Conservation (phyloP, 2,329 filamentous ascomycete species). For the Ascosphaera apis region DNA sequence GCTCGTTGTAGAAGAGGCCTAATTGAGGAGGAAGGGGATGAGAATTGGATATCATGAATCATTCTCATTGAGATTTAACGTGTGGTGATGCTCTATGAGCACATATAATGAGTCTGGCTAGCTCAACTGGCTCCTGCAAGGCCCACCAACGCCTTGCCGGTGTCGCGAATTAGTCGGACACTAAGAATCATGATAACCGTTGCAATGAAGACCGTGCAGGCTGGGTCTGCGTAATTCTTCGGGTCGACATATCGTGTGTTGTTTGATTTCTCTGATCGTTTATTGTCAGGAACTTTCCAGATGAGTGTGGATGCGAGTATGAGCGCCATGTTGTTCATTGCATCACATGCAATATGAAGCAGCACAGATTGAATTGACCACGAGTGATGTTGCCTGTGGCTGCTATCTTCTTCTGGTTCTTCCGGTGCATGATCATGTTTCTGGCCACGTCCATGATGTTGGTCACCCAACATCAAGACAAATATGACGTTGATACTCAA, state of each 20-base stretch:
- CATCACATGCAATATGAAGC: slow-evolving; percentile 48
- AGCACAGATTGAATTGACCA: slow-evolving; percentile 24
- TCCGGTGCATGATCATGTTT: slow-evolving; percentile 9
- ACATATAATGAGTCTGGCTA: too few relatives aligned
- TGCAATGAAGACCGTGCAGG: slow-evolving; percentile 6
- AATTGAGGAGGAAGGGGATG: too few relatives aligned
- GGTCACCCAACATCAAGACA: slow-evolving; percentile 41
- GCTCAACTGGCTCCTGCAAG: too few relatives aligned
- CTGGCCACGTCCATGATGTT: slow-evolving; percentile 11
- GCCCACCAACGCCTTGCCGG: slow-evolving; percentile 3
- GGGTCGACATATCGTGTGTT: background rate
- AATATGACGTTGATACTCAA: slow-evolving; percentile 44
- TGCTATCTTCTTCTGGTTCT: slow-evolving; percentile 1
- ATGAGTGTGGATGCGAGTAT: slow-evolving; percentile 46
- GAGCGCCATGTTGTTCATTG: slow-evolving; percentile 54
- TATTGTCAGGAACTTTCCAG: slow-evolving; percentile 38
- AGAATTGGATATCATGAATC: too few relatives aligned
- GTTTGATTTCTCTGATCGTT: too few relatives aligned
- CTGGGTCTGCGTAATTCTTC: slow-evolving; percentile 6
- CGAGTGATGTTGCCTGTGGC: background rate
- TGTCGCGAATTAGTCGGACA: slow-evolving; percentile 3
- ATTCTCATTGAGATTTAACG: too few relatives aligned
- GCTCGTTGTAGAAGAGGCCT: too few relatives aligned
- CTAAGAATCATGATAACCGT: slow-evolving; percentile 5
- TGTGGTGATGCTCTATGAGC: too few relatives aligned